Conservation (phyloP, 1,284 basidiomycete genomes). For the Ganoderma sinense region DNA sequence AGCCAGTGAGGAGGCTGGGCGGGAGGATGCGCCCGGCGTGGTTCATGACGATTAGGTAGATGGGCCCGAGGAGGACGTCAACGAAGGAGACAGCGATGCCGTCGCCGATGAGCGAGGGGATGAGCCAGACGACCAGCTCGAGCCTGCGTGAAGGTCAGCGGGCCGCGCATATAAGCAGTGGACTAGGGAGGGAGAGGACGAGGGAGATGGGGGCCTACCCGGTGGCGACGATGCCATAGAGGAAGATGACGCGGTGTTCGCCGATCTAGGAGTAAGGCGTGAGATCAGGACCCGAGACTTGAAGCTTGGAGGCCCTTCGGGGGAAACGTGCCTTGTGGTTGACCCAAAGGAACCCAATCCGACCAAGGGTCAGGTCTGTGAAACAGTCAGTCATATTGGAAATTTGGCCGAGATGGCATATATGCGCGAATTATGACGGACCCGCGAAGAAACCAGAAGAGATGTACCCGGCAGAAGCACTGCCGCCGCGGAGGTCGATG, state of each 20-base stretch:
- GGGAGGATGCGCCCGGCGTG: conserved; percentile 57
- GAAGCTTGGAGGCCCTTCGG: no score
- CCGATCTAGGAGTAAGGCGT: conserved; percentile 43
- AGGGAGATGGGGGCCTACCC: no score
- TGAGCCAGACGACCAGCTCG: conserved; percentile 66
- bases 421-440: no score
- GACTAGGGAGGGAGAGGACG: conserved; percentile 10
- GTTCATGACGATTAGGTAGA: conserved; percentile 64
- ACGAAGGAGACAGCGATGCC: conserved; percentile 63
- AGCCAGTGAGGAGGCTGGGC: conserved; percentile 57
- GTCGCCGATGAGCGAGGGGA: conserved; percentile 60
- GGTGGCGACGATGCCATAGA: conserved; percentile 48
- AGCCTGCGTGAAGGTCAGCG: conserved; percentile 41
- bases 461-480: conserved; percentile 56
- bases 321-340: conserved; percentile 52
- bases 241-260: conserved; percentile 48
- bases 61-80: conserved; percentile 57
- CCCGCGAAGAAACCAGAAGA: conserved; percentile 60
- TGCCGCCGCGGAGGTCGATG: conserved; percentile 51
- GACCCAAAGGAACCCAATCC: conserved; percentile 55
- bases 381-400: no score
- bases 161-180: no score
- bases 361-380: conserved; percentile 51
- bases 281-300: no score
- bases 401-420: no score